Evolutionary conservation across 495 filamentous ascomycete species (phyloP), one percentile per base, ranked within the genome.

Genomic region (Podospora australis): DNA sequence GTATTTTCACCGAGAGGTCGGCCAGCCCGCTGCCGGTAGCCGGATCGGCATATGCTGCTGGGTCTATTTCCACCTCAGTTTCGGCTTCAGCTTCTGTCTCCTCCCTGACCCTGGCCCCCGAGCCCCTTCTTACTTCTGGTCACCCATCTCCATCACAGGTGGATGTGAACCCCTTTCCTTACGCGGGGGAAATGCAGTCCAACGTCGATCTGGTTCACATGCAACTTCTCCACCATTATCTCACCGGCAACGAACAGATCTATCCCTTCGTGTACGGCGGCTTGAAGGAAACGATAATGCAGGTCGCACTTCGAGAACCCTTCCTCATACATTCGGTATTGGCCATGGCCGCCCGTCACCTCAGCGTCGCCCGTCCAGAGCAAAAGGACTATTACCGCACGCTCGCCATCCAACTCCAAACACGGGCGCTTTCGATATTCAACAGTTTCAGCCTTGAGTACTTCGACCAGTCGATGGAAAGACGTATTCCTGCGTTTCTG

Each of bases 401-500:
- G 32, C 59, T 70, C 6, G 71, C 75, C 6, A 66, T 72, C n/a
- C 64, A 71, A 24, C 63, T 78, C 2, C 74, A 77, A 35, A 75
- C 69, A 0, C 68, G 68, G 10, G 74, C 72, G 1, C 59, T 78
- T 4, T 53, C 59, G 0, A 59, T 70, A 6, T 75, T 75, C 58
- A 74, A 75, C 51, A 54, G 40, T 46, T 58, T 57, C n/a, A 51
- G 55, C n/a, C 39, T 62, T 14, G 48, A 35, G 21, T 24, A 53
- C 7, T 53, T 56, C 13, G 44, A 47, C 13, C 28, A 40, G 10
- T 54, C 54, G 1, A 29, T 53, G 9, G 58, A 70, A 3, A 72
- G 61, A n/a, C 70, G 73, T 35, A 50, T 73, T 6, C 60, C 71
- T 0, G 44, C 65, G 2, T 72, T 78, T 38, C 39, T 80, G n/a